A percentile compares a stretch with the other conserved stretches of the same genome.
Evolutionary conservation across 805 yeast species (phyloP).

Genomic region (Komagataella populi): DNA sequence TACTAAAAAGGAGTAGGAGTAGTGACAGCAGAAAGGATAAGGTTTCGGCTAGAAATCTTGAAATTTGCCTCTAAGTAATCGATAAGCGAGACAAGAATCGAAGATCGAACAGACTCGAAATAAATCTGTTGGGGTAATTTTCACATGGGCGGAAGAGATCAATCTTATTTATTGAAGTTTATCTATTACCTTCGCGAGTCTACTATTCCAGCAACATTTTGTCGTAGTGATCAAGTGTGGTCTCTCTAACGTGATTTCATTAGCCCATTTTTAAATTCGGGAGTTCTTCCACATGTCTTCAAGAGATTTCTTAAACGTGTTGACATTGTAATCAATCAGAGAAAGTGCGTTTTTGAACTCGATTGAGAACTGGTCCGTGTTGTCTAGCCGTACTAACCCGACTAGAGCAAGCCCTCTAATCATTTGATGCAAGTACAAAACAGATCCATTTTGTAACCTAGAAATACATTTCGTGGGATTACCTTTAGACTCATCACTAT

Average conservation of each 20-base stretch:
- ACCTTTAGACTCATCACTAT: slow-evolving; percentile 2
- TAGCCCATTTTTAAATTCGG: slow-evolving; percentile 7
- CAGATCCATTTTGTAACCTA: slow-evolving; percentile 69
- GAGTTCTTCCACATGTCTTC: slow-evolving; percentile 56
- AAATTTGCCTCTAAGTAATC: background rate
- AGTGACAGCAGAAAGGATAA: background rate
- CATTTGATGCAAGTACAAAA: slow-evolving; percentile 80
- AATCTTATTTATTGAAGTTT: background rate
- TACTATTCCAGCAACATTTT: background rate
- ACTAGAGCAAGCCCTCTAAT: slow-evolving; percentile 86
- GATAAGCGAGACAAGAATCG: background rate
- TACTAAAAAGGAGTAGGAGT: background rate
- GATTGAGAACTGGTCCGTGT: slow-evolving; percentile 29
- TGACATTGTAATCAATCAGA: slow-evolving; percentile 81
- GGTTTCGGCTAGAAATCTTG: background rate
- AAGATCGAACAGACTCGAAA: background rate
- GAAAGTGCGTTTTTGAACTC: slow-evolving; percentile 30
- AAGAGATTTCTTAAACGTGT: slow-evolving; percentile 62
- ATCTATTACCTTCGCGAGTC: background rate
- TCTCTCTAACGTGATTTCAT: background rate
- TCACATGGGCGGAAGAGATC: background rate
- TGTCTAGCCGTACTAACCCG: slow-evolving; percentile 66
- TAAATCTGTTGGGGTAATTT: background rate
- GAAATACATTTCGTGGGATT: slow-evolving; percentile 43
- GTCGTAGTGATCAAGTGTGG: background rate